phyloP scores from a whole-genome alignment of 2,329 filamentous ascomycete species.

The Lachnellula hyalina region DNA sequence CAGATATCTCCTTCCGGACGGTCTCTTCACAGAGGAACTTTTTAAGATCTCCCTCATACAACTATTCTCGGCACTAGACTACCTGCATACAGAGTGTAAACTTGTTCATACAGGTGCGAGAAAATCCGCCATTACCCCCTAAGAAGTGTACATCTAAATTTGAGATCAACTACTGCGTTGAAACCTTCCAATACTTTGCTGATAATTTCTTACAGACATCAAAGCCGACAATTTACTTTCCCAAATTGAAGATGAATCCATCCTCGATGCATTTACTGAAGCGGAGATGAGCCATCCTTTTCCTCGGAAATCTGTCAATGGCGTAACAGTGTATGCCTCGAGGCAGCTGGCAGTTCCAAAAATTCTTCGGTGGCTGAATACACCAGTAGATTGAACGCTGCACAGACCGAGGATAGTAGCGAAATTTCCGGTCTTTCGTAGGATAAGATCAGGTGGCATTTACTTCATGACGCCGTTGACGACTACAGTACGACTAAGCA shows the following conservation, averaged over 20 bases:
- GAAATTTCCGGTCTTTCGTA: no score
- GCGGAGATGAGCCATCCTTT: conserved; percentile 35
- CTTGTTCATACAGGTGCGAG: conserved; percentile 40
- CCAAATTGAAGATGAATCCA: conserved; percentile 31
- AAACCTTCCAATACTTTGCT: background rate
- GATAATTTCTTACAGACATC: conserved; percentile 31
- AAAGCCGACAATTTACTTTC: conserved; percentile 44
- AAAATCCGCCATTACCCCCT: background rate
- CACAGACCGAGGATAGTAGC: background rate
- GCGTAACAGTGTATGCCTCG: conserved; percentile 38
- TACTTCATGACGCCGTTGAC: no score
- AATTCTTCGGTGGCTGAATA: conserved; percentile 29
- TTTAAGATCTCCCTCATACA: conserved; percentile 33
- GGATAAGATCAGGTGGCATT: no score
- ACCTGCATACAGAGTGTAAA: conserved; percentile 39
- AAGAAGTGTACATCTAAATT: no score
- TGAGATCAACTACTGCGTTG: no score
- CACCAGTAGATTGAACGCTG: background rate
- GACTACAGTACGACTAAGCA: no score
- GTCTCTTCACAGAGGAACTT: conserved; percentile 27
- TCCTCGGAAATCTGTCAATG: conserved; percentile 38
- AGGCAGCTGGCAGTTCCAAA: conserved; percentile 34
- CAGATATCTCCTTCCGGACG: conserved; percentile 32
- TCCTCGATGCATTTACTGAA: conserved; percentile 36
- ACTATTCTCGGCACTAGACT: conserved; percentile 39